Evolutionary conservation across 2,329 filamentous ascomycete genomes (phyloP).

Genomic region (Aspergillus novoparasiticus): DNA sequence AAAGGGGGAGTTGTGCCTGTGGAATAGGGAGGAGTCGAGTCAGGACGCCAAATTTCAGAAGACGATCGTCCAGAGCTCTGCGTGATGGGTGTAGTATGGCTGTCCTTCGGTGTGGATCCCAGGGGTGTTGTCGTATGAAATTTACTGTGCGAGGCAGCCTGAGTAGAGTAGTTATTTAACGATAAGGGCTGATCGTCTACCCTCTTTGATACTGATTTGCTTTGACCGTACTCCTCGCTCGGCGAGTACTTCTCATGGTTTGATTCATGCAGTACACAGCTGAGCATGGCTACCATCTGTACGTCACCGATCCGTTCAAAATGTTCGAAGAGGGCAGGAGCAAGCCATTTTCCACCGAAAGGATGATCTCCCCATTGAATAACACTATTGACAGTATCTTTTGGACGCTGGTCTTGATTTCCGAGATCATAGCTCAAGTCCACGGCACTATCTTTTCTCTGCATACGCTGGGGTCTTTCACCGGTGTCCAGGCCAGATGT

Average conservation of each 20-base stretch:
- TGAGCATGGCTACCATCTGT: conserved; percentile 68
- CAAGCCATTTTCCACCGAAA: conserved; percentile 58
- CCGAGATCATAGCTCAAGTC: conserved; percentile 33
- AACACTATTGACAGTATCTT: conserved; percentile 45
- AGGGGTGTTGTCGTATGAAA: conserved; percentile 40
- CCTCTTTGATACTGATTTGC: conserved; percentile 34
- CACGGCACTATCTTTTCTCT: conserved; percentile 36
- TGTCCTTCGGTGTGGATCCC: conserved; percentile 38
- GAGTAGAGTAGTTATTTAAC: conserved; percentile 50
- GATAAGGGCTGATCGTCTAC: conserved; percentile 50
- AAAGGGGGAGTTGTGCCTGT: conserved; percentile 56
- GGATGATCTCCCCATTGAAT: conserved; percentile 62
- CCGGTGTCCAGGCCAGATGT: conserved; percentile 64
- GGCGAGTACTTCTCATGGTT: conserved; percentile 44
- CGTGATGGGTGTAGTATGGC: conserved; percentile 29
- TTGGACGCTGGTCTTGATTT: conserved; percentile 35
- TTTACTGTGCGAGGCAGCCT: conserved; percentile 46
- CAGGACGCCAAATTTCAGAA: conserved; percentile 53
- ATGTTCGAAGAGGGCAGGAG: conserved; percentile 60
- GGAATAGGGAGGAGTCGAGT: conserved; percentile 55
- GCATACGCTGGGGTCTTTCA: conserved; percentile 58
- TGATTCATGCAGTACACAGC: conserved; percentile 59
- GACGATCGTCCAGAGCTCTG: conserved; percentile 56
- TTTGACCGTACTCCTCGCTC: conserved; percentile 15
- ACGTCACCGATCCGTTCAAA: conserved; percentile 64